Evolutionary conservation across 2,329 filamentous ascomycete species (phyloP), one percentile per base, ranked within the genome.

Genomic region (Cladophialophora exuberans): DNA sequence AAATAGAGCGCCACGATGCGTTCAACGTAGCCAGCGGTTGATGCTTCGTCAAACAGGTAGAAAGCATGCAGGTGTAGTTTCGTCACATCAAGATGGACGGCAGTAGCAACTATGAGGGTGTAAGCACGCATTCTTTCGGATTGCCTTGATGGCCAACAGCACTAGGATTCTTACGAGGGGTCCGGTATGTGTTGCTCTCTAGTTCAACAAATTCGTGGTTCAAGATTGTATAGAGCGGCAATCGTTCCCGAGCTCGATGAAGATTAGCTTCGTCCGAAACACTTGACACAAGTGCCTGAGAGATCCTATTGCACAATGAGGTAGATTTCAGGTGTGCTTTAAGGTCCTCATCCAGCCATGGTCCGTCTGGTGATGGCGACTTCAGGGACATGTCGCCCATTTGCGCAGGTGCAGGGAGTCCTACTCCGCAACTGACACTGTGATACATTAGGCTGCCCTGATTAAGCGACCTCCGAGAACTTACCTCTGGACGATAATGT

Each of bases 401-500:
- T 33, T 52, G 47, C 7, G 48, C 31, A 13, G 47, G 48, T 17
- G 38, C 41, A n/a, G 30, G 41, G 7, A 56, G 41, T n/a, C 54
- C 54, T 17, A 52, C 31, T 17, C 47, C 54, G 4, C 52, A 36
- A 22, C 54, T 38, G 39, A 44, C 54, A 45, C 39, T 47, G 63
- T 4, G 15, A 11, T 7, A 20, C 28, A 17, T 47, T 25, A 47
- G 44, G n/a, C 13, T 4, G 30, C 10, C n/a, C 13, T 20, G 20
- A 18, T 3, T 23, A 11, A 11, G 18, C 7, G 15, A 17, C 10
- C 28, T 3, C 25, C 18, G 20, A 26, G 11, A 9, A 26, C 20
- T 2, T 47, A 47, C 44, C 44, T 47, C 10, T 87, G 83, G 10
- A 83, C 83, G 48, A 86, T 83, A 59, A 85, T 81, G 64, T 87